Evolutionary conservation across 768 basidiomycete species (phyloP), one percentile per base, ranked within the genome.

Genomic region (Tylopilus sp.): DNA sequence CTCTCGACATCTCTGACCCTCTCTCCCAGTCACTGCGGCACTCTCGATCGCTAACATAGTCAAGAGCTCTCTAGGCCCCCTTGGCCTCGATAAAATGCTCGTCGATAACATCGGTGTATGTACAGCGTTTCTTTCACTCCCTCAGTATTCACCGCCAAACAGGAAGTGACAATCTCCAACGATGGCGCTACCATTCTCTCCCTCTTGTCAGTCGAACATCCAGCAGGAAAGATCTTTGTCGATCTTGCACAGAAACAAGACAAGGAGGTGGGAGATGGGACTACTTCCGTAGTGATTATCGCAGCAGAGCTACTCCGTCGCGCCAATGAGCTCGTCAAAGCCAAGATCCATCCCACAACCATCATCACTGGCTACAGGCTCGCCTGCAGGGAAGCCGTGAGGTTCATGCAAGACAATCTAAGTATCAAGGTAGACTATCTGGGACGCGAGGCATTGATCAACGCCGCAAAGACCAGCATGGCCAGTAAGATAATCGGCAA

Each of bases 91-190:
- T 66, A 94, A 95, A 73, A 93, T 98, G 95, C 79, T 97, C 50
- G 94, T 98, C 15, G 95, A 98, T 70, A 95, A 95, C 73, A 94
- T 98, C 58, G 95, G 94, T 59, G 93, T 95, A 66, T 63, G 87
- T 73, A 10, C 33, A 3, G 40, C 18, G 23, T 22, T 30, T 41
- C 20, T 5, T 43, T 26, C 18, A 10, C 33, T 21, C 22, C 20
- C 12, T 46, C 31, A 36, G 28, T 57, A 48, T 51, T 58, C 49
- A 65, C 28, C 52, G 9, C 48, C 47, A 33, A 40, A 6, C 70
- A 95, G 93, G 97, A 99, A 79, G 95, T 98, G 25, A 98, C 97
- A 26, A 98, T 99, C 68, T 98, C 97, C 42, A 99, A 99, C 72
- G 97, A 98, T 73, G 97, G 97, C 43, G 97, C 97, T 15, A 98